Evolutionary conservation across 768 basidiomycete genomes (phyloP).

Genomic region (Rhizopogon vesiculosus): DNA sequence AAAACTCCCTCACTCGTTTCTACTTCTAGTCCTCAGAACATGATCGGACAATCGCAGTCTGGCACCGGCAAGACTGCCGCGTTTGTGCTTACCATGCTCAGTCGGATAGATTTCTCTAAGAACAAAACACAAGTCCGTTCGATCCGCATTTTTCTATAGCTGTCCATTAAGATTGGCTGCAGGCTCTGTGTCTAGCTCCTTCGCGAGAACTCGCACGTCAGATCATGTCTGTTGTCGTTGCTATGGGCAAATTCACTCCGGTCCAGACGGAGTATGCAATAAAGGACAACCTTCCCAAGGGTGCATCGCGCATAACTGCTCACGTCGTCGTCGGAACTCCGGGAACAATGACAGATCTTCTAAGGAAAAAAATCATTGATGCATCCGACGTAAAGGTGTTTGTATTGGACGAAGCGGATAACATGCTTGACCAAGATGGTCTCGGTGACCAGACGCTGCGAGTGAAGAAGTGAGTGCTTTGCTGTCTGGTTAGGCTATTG

Average conservation of each 20-base stretch:
- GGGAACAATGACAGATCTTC: constrained; percentile 88
- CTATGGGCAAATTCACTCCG: constrained; percentile 93
- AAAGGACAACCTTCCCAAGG: constrained; percentile 73
- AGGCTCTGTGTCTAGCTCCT: constrained; percentile 97
- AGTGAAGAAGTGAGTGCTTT: constrained; percentile 78
- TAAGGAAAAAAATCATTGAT: constrained; percentile 76
- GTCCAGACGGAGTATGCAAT: constrained; percentile 96
- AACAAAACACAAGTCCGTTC: constrained; percentile 74
- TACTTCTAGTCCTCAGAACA: constrained; percentile 82
- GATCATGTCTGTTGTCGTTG: constrained; percentile 90
- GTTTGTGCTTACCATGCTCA: constrained; percentile 96
- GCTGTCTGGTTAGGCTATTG: neutral
- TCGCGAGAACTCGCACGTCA: constrained; percentile 96
- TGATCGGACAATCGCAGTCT: constrained; percentile 99
- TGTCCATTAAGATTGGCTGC: constrained; percentile 6
- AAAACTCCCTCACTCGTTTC: constrained; percentile 3
- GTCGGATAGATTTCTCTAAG: constrained; percentile 80
- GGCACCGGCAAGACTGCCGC: constrained; percentile 99
- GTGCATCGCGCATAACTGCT: constrained; percentile 66
- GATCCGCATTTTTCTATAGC: neutral
- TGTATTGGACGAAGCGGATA: constrained; percentile 97
- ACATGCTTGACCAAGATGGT: constrained; percentile 95
- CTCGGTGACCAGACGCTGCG: constrained; percentile 90
- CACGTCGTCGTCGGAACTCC: constrained; percentile 96
- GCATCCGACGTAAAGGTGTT: constrained; percentile 81